Base-by-base conservation (phyloP, 1,139 yeast genomes). In the Taiozyma sp. region DNA sequence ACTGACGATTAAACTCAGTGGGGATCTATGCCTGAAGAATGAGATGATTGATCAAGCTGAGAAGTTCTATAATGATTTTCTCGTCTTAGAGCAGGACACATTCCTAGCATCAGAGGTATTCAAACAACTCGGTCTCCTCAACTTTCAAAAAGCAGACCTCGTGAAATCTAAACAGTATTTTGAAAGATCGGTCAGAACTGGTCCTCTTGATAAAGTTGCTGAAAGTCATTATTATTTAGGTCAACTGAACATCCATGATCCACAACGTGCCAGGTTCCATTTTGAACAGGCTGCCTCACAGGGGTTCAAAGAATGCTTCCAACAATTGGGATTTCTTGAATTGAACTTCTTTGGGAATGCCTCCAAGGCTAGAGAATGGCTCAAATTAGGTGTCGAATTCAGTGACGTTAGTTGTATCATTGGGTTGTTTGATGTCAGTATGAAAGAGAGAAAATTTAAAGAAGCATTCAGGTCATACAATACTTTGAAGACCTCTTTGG, bases 221-320 rank as follows among this genome's bases (percentile, higher is more conserved):
- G 86, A 84, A 57, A 80, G 95, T 30, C 95, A 89, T 65, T 90
- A 76, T 66, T 83, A 85, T 60, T 71, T 90, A 51, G 95, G 95
- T 2, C 88, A 87, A 58, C 68, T 90, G 21, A 77, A 80, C 61
- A 75, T 81, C 46, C 68, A 72, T 45, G 80, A 83, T 55, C 87
- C 88, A 0, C 59, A 71, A 32, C 70, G 79, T 29, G 76, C 95
- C 0, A 75, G 84, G 52, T 79, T 80, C 56, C 91, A 89, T 62
- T 74, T 87, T 53, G 95, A 89, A 63, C 72, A 81, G 51, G 82
- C 91, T 43, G 96, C 97, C 0, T 69, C 81, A 6, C 80, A 79
- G 56, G 97, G 96, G 0, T 79, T 89, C 46, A 77, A 74, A 56
- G 96, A 90, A 58, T 77, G 91, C 8, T 87, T 89, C 62, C 79